phyloP scores from a whole-genome alignment of 2,329 filamentous ascomycete genomes.

The Fusarium illudens region DNA sequence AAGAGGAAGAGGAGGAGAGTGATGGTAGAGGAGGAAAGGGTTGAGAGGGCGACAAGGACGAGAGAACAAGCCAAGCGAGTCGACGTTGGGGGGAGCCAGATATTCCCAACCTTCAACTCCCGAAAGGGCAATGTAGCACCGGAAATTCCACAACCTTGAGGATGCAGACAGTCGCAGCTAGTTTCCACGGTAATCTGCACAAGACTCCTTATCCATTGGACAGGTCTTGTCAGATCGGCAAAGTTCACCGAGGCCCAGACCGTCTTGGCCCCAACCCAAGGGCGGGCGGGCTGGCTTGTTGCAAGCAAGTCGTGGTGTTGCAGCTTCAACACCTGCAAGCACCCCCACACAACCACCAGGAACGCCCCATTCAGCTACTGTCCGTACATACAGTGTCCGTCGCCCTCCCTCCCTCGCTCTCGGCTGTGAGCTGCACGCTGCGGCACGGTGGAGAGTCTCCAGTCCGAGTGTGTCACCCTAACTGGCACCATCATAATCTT shows the following conservation, averaged over 20 bases:
- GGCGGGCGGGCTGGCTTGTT: constrained; percentile 24
- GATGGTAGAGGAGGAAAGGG: not conserved
- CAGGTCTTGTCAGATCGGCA: constrained; percentile 32
- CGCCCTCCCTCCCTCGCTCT: not conserved
- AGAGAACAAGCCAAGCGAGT: not conserved
- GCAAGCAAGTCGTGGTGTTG: constrained; percentile 10
- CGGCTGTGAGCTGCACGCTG: constrained; percentile 24
- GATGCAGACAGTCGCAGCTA: constrained; percentile 5
- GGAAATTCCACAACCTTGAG: constrained; percentile 5
- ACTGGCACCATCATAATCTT: constrained; percentile 16
- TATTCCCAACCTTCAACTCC: constrained; percentile 1
- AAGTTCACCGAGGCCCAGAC: constrained; percentile 38
- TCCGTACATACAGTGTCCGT: constrained; percentile 4
- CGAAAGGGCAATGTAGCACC: not conserved
- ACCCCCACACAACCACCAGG: constrained; percentile 28
- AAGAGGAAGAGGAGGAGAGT: not conserved
- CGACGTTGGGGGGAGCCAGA: not conserved
- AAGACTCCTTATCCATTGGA: constrained; percentile 24
- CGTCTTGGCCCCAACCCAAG: constrained; percentile 17
- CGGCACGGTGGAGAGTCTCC: constrained; percentile 12
- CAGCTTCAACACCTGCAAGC: not conserved
- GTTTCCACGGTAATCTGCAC: not conserved
- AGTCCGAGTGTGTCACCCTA: constrained; percentile 13
- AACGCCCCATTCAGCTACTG: constrained; percentile 17
- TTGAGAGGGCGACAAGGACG: constrained; percentile 1